A percentile compares a stretch with the other conserved stretches of the same genome.
Conservation (phyloP, 306 rosid genomes). For the Geum urbanum region DNA sequence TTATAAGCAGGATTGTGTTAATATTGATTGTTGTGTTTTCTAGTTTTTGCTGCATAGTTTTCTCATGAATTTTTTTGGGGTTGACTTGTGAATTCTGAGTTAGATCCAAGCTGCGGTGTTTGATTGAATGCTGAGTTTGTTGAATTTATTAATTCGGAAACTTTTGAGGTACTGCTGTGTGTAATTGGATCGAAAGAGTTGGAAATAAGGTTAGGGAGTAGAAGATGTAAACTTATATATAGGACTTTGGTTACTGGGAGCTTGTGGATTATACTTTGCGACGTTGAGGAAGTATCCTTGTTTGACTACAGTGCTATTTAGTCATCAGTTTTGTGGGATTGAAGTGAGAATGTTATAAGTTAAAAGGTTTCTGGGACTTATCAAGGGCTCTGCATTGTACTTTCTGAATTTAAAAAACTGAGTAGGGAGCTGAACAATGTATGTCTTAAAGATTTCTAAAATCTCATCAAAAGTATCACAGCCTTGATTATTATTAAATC, state of each 20-base stretch:
- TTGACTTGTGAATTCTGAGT: conserved; percentile 27
- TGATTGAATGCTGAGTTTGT: background rate
- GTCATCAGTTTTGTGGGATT: conserved; percentile 1
- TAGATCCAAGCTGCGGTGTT: conserved; percentile 23
- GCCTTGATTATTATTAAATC: background rate
- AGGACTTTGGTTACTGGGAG: conserved; percentile 12
- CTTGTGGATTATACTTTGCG: conserved; percentile 21
- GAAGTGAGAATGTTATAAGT: background rate
- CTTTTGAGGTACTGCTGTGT: background rate
- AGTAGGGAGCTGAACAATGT: conserved; percentile 17
- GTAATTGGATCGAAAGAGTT: background rate
- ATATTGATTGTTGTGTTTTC: background rate
- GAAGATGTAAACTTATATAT: background rate
- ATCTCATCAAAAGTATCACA: background rate
- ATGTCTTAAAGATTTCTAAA: background rate
- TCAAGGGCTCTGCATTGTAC: conserved; percentile 8
- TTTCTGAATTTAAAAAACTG: conserved; percentile 20
- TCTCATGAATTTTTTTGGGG: background rate
- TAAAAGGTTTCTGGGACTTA: conserved; percentile 9
- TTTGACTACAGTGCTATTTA: conserved; percentile 1
- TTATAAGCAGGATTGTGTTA: background rate
- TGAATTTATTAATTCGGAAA: background rate
- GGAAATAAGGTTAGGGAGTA: background rate
- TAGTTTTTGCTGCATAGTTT: background rate
- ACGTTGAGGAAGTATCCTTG: background rate